phyloP scores from a whole-genome alignment of 768 basidiomycete genomes.

The Amylocystis lapponica region DNA sequence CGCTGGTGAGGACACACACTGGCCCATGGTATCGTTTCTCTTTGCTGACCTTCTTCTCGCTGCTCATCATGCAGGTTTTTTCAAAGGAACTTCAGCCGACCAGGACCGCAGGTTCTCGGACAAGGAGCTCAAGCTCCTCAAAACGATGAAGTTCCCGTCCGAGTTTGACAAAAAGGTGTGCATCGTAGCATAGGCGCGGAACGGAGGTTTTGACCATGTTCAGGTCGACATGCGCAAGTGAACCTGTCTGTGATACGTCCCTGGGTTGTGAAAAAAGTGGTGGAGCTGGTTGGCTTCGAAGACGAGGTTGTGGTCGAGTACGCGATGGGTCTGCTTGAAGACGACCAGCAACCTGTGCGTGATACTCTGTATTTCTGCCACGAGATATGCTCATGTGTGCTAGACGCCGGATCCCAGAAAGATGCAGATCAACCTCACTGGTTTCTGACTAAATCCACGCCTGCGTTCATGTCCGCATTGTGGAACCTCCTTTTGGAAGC shows the following conservation, averaged over 20 bases:
- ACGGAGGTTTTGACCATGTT: not conserved
- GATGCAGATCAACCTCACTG: conserved; percentile 93
- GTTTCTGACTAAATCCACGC: conserved; percentile 89
- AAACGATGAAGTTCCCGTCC: conserved; percentile 84
- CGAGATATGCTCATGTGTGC: conserved; percentile 5
- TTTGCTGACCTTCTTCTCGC: not conserved
- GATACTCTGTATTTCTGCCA: not conserved
- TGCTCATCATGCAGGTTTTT: conserved; percentile 46
- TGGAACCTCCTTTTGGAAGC: conserved; percentile 95
- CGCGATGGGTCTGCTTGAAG: conserved; percentile 90
- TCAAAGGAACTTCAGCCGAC: conserved; percentile 88
- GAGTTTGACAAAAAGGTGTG: conserved; percentile 83
- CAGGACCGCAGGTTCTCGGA: conserved; percentile 92
- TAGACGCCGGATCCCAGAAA: conserved; percentile 91
- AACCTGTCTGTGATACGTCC: conserved; percentile 88
- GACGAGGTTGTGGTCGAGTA: conserved; percentile 98
- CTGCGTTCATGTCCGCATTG: conserved; percentile 79
- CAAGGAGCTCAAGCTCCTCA: conserved; percentile 89
- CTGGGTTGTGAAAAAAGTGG: conserved; percentile 93
- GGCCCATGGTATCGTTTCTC: not conserved
- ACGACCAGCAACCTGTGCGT: conserved; percentile 74
- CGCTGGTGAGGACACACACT: conserved; percentile 16
- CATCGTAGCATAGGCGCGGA: not conserved
- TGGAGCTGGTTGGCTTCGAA: conserved; percentile 87
- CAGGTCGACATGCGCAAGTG: conserved; percentile 95